phyloP scores from a whole-genome alignment of 306 rosid genomes.

The Astragalus membranaceus region DNA sequence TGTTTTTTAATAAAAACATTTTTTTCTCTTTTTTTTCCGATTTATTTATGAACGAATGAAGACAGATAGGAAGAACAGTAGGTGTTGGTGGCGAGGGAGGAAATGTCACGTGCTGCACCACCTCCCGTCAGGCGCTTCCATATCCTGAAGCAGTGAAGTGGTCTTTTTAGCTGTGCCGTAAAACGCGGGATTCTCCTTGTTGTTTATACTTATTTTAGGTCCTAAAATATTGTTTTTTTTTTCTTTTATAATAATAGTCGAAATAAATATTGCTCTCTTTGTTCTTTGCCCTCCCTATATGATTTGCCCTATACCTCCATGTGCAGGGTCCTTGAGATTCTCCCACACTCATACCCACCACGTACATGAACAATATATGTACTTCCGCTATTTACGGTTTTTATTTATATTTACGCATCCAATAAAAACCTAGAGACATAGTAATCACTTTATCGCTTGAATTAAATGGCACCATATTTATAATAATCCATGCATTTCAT shows the following conservation, averaged over 20 bases:
- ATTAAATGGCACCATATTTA: background rate
- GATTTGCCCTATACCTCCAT: constrained; percentile 24
- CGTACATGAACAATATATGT: background rate
- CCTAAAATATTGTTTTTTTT: background rate
- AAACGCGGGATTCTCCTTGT: constrained; percentile 23
- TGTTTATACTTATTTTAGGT: background rate
- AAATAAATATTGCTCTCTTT: background rate
- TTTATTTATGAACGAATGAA: background rate
- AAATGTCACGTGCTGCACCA: constrained; percentile 51
- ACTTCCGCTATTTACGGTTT: constrained; percentile 13
- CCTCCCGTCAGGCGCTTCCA: background rate
- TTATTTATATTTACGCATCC: background rate
- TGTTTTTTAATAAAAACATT: background rate
- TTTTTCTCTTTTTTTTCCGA: background rate
- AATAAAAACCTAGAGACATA: background rate
- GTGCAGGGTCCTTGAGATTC: constrained; percentile 30
- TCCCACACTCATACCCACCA: constrained; percentile 22
- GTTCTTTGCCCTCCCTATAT: constrained; percentile 14
- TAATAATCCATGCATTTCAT: background rate
- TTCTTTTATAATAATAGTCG: no score
- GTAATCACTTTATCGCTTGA: no score
- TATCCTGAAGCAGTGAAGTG: constrained; percentile 10
- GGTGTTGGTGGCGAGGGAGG: constrained; percentile 35
- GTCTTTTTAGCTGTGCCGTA: constrained; percentile 31
- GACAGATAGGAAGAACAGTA: background rate